Conservation (phyloP, 768 basidiomycete genomes). For the Paxillus involutus region DNA sequence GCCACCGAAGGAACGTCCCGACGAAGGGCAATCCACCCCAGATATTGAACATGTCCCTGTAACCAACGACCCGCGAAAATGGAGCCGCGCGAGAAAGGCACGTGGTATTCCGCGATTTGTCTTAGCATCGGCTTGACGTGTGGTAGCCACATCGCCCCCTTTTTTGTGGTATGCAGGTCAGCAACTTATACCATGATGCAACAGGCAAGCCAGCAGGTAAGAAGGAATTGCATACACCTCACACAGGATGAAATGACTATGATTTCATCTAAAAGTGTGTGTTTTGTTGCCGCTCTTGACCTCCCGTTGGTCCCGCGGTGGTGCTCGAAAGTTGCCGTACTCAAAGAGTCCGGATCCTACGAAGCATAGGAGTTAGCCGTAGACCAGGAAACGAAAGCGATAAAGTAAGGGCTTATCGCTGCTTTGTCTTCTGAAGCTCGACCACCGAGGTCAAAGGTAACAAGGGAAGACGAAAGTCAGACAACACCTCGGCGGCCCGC, state of each 20-base stretch:
- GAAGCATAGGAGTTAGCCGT: constrained; percentile 8
- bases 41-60: constrained; percentile 44
- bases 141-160: background rate
- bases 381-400: background rate
- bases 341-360: constrained; percentile 37
- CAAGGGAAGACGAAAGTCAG: background rate
- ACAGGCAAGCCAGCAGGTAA: background rate
- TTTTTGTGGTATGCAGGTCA: constrained; percentile 4
- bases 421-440: constrained; percentile 4
- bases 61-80: constrained; percentile 59
- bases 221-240: background rate
- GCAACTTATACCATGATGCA: background rate
- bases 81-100: constrained; percentile 59
- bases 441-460: background rate
- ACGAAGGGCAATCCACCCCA: constrained; percentile 3
- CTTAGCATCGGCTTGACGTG: background rate
- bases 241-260: constrained; percentile 8
- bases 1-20: background rate
- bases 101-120: constrained; percentile 3
- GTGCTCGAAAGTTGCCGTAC: constrained; percentile 62
- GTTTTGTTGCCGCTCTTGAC: constrained; percentile 71
- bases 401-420: constrained; percentile 1
- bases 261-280: constrained; percentile 58
- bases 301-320: constrained; percentile 65
- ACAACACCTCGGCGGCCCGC: background rate